Evolutionary conservation across 257 asterid species (phyloP), one percentile per base, ranked within the genome.

Genomic region (Solanum ahanhuiri): DNA sequence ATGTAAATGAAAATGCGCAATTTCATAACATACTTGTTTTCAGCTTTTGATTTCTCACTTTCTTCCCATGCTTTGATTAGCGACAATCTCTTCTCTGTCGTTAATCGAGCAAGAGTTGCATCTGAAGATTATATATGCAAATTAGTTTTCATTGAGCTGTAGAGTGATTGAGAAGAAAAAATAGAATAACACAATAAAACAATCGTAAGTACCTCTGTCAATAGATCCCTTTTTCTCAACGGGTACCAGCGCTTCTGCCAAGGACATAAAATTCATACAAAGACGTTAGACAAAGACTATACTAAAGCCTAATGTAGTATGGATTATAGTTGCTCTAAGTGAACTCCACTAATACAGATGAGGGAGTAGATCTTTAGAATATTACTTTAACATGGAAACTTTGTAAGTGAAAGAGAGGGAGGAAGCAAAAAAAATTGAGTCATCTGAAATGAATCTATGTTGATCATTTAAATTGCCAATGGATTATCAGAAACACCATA

Each of bases 21-120:
- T 48, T 18, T 17, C 41, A 81, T 54, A 81, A 86, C 94, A 86
- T 48, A 94, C 99, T 96, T 96, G 90, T 95, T 96, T 89, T 93
- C 98, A 86, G 98, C 95, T 93, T 94, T 94, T 2, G 92, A 91
- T 88, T 94, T 95, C 93, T 96, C 99, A 87, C 97, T 97, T 89
- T 95, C 99, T 91, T 97, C 99, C 99, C 99, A 97, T 48, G 99
- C 99, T 89, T 60, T 93, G 87, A 97, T 89, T 41, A 97, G 89
- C 7, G 98, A 91, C 81, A 92, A 11, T 90, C 94, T 94, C 91
- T 97, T 97, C 93, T 94, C 97, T 1, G 98, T 94, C 23, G 98
- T 90, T 22, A 97, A 94, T 22, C 94, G 91, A 12, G 97, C 88
- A 87, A 97, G 96, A 88, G 91, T 96, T 58, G 93, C 95, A 94